Percentiles rank a stretch among this genome's conserved stretches.
phyloP scores from a whole-genome alignment of 179 eudicot species.

The Carnegiea gigantea region DNA sequence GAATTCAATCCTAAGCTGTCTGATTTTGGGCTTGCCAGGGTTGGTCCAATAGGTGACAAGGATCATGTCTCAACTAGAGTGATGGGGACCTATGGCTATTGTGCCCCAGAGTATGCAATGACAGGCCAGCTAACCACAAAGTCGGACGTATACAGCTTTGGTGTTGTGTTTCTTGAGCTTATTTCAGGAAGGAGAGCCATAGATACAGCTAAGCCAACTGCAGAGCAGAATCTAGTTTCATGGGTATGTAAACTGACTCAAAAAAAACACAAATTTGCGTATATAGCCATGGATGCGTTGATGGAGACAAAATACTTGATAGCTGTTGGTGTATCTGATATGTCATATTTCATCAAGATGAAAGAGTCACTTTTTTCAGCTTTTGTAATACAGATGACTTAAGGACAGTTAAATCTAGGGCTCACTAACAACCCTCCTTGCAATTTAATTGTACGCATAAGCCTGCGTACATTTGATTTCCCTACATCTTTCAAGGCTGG shows the following conservation, averaged over 20 bases:
- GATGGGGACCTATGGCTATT: constrained; percentile 88
- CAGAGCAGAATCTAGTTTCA: constrained; percentile 63
- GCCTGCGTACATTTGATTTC: too few relatives aligned
- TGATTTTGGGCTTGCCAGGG: constrained; percentile 77
- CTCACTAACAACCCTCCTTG: too few relatives aligned
- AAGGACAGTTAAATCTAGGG: neutral
- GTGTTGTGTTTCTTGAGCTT: constrained; percentile 81
- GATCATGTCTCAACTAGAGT: constrained; percentile 80
- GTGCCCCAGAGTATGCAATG: constrained; percentile 83
- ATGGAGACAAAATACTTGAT: neutral
- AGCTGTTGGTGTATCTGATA: neutral
- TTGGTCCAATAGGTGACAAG: constrained; percentile 67
- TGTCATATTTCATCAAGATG: neutral
- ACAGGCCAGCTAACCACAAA: constrained; percentile 75
- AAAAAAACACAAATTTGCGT: neutral
- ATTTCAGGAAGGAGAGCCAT: constrained; percentile 78
- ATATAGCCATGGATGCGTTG: neutral
- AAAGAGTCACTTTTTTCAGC: neutral
- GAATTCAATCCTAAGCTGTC: constrained; percentile 70
- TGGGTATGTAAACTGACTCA: constrained; percentile 55
- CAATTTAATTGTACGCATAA: too few relatives aligned
- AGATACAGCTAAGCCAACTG: constrained; percentile 56
- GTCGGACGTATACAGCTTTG: constrained; percentile 87
- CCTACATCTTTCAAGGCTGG: too few relatives aligned
- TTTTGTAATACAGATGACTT: neutral